phyloP scores from a whole-genome alignment of 306 rosid species.

The Clitoria ternatea region DNA sequence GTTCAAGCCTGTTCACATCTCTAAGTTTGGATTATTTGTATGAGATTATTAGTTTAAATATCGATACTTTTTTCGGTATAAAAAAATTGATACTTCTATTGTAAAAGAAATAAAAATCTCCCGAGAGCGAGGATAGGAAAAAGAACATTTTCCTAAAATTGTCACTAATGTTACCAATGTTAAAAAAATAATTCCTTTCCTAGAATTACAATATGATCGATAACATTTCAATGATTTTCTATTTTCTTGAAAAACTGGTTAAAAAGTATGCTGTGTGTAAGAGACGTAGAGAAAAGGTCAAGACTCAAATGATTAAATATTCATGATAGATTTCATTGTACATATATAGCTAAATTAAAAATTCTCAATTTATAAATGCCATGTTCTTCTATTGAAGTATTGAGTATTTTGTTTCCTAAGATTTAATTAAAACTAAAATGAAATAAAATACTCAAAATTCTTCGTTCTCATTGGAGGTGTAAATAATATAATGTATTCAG shows the following conservation, averaged over 20 bases:
- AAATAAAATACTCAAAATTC: neutral
- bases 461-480: neutral
- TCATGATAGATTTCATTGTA: neutral
- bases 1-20: no score
- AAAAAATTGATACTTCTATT: no score
- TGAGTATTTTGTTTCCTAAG: neutral
- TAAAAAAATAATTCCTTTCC: no score
- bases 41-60: no score
- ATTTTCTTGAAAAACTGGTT: neutral
- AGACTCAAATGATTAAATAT: constrained; percentile 15
- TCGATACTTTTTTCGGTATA: no score
- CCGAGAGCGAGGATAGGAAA: no score
- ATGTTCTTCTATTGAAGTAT: neutral
- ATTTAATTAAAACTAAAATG: neutral
- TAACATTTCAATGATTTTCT: neutral
- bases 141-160: no score
- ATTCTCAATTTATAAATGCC: neutral
- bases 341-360: neutral
- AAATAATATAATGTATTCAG: neutral
- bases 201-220: neutral
- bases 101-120: no score
- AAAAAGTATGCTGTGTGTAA: neutral
- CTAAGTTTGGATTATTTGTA: no score
- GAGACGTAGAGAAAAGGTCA: neutral
- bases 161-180: no score